phyloP scores from a whole-genome alignment of 805 yeast genomes.

The Saccharomycopsis fermentans region DNA sequence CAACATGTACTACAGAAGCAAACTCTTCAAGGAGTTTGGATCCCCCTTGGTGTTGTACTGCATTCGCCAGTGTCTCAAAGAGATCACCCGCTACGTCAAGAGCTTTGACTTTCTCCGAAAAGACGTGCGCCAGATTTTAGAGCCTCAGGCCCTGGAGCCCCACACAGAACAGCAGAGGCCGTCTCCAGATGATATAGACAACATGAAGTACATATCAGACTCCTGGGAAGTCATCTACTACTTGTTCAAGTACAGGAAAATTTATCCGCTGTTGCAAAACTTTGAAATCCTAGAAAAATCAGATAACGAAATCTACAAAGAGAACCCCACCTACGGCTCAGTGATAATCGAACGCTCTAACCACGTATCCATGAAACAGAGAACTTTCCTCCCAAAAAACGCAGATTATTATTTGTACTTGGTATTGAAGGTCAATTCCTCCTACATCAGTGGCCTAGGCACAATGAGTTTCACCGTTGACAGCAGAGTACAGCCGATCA shows the following conservation, averaged over 20 bases:
- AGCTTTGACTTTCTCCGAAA: conserved; percentile 28
- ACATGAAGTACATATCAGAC: conserved; percentile 19
- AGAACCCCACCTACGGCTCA: conserved; percentile 8
- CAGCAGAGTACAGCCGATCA: conserved; percentile 19
- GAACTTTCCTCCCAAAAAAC: conserved; percentile 18
- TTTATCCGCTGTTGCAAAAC: conserved; percentile 39
- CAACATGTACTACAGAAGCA: conserved; percentile 38
- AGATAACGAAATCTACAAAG: conserved; percentile 5
- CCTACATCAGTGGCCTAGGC: conserved; percentile 35
- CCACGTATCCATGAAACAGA: conserved; percentile 12
- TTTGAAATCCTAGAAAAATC: conserved; percentile 25
- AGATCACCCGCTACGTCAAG: conserved; percentile 24
- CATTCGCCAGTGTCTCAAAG: conserved; percentile 7
- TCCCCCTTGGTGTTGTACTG: conserved; percentile 23
- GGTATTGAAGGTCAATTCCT: conserved; percentile 11
- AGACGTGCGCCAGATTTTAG: conserved; percentile 16
- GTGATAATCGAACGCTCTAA: conserved; percentile 4
- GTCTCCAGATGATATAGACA: background rate
- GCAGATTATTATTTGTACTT: conserved; percentile 19
- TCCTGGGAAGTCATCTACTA: conserved; percentile 43
- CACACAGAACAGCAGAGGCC: no score
- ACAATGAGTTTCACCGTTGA: conserved; percentile 44
- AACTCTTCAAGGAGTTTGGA: conserved; percentile 30
- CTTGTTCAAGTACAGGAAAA: conserved; percentile 39
- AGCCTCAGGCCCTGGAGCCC: no score